Percentiles rank a stretch among this genome's conserved stretches.
Conservation (phyloP, 306 rosid species). For the Herpetospermum pedunculosum region DNA sequence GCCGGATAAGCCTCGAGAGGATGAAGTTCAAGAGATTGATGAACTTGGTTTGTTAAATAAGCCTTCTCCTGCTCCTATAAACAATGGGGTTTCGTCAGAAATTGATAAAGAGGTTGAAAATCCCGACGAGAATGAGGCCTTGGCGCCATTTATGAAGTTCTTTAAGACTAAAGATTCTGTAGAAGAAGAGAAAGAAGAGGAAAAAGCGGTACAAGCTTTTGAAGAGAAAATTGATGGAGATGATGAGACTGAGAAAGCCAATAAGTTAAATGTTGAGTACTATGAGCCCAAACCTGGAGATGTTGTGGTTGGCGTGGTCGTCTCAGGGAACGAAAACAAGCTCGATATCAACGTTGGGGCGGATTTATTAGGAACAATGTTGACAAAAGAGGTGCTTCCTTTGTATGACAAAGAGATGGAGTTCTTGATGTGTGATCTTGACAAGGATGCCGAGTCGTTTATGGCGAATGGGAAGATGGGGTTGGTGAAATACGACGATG, state of each 20-base stretch:
- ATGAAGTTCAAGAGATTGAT: constrained; percentile 31
- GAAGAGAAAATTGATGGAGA: constrained; percentile 26
- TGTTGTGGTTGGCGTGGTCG: constrained; percentile 83
- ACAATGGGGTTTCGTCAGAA: constrained; percentile 30
- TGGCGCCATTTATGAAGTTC: constrained; percentile 83
- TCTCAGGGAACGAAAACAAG: constrained; percentile 84
- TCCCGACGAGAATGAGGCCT: constrained; percentile 29
- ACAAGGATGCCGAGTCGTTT: constrained; percentile 35
- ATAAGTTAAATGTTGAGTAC: constrained; percentile 58
- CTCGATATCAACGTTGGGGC: constrained; percentile 86
- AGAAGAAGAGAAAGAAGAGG: constrained; percentile 29
- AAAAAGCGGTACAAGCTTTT: constrained; percentile 18
- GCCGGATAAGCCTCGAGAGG: constrained; percentile 25
- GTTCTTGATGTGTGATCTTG: constrained; percentile 54
- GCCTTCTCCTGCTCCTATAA: constrained; percentile 45
- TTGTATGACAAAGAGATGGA: constrained; percentile 80
- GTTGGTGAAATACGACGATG: constrained; percentile 60
- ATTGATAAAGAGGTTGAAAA: constrained; percentile 24
- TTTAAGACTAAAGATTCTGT: constrained; percentile 40
- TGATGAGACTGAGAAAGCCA: constrained; percentile 24
- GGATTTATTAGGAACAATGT: constrained; percentile 79
- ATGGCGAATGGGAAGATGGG: constrained; percentile 77
- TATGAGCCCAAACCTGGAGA: constrained; percentile 93
- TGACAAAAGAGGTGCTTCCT: constrained; percentile 94
- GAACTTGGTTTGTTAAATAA: constrained; percentile 59